A percentile compares a stretch with the other conserved stretches of the same genome.
Conservation (phyloP, 352 stramenopile genomes). For the Globisporangium heterothallicum region DNA sequence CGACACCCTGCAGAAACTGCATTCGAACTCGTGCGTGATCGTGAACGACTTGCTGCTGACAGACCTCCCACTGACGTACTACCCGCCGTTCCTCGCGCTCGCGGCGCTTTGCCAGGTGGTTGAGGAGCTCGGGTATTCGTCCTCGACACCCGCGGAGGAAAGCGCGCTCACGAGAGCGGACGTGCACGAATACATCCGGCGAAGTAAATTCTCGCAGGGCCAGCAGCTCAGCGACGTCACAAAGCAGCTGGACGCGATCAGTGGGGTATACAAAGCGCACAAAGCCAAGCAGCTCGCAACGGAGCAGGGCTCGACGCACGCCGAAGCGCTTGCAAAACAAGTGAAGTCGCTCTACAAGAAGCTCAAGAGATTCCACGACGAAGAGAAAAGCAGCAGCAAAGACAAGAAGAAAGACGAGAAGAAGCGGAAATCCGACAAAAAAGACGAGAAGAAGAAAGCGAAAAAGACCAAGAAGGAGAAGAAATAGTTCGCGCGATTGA, state of each 20-base stretch:
- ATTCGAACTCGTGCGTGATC: conserved; percentile 62
- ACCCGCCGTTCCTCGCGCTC: conserved; percentile 69
- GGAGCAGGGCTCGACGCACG: conserved; percentile 26
- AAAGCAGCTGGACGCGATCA: conserved; percentile 30
- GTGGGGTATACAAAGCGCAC: conserved; percentile 22
- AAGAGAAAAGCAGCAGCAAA: conserved; percentile 28
- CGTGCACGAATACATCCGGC: conserved; percentile 56
- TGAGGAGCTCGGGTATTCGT: conserved; percentile 35
- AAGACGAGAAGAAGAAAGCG: conserved; percentile 54
- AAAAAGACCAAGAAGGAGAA: conserved; percentile 67
- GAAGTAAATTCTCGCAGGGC: conserved; percentile 65
- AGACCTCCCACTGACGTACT: conserved; percentile 55
- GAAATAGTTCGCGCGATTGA: too few species aligned
- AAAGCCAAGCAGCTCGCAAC: conserved; percentile 31
- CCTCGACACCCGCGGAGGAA: conserved; percentile 19
- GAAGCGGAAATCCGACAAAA: conserved; percentile 38
- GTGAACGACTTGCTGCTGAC: conserved; percentile 79
- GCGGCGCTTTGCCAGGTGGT: conserved; percentile 50
- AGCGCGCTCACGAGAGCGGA: conserved; percentile 26
- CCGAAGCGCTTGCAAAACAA: conserved; percentile 44
- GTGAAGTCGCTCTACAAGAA: conserved; percentile 86
- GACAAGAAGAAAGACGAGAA: conserved; percentile 70
- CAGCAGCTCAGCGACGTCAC: conserved; percentile 35
- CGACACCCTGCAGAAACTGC: conserved; percentile 68
- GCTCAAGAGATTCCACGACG: conserved; percentile 78